Evolutionary conservation across 331 rosid genomes (phyloP), one percentile per base, ranked within the genome.

Genomic region (Saraca asoca): DNA sequence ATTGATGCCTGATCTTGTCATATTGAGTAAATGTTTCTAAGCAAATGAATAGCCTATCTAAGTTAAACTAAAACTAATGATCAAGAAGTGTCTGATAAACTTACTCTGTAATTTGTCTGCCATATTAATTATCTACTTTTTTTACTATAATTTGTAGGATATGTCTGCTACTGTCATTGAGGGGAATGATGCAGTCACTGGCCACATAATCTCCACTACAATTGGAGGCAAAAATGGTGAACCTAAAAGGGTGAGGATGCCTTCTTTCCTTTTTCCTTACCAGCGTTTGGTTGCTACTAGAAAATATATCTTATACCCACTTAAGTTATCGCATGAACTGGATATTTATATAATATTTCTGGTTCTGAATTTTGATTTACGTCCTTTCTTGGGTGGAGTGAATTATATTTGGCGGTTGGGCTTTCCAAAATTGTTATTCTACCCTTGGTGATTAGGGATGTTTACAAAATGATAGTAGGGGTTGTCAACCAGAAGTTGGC

Each of bases 161-260:
- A 94, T 90, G 95, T 78, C 98, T 7, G 70, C 95, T 68, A 70
- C 82, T 41, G 87, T 84, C 0, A 62, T 78, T 1, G 95, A 90
- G 69, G 96, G 96, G 66, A 88, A 86, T 73, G 95, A 79, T 77
- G 90, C 80, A 62, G 88, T 87, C 68, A 88, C 97, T 34, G 98
- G 98, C 77, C 95, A 90, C 65, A 90, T 90, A 72, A 90, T 94
- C 37, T 90, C 98, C 56, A 90, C 97, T 24, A 94, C 95, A 19
- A 88, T 90, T 62, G 98, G 98, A 68, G 98, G 98, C 52, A 94
- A 88, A 82, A 90, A 94, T 77, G 97, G 95, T n/a, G 96, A 90
- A 85, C 97, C 96, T 45, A 94, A 94, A 81, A 84, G 65, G 91
- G 98, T 90, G 55, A 44, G 84, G 64, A 24, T 51, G 8, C 68